Evolutionary conservation across 768 basidiomycete genomes (phyloP).

Genomic region (Fomitopsis serialis): DNA sequence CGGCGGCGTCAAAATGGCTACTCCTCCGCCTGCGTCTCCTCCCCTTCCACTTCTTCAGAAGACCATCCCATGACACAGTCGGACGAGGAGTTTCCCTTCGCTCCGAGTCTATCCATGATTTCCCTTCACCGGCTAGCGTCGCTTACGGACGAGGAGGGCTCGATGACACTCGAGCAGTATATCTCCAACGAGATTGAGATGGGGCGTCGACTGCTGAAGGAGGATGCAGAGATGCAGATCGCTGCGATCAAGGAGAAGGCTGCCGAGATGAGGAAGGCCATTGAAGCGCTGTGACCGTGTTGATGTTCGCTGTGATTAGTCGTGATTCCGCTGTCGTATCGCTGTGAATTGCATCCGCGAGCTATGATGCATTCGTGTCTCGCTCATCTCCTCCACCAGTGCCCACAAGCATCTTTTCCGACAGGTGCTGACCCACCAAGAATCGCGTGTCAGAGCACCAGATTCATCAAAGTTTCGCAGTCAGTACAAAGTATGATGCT

Average conservation of each 20-base stretch:
- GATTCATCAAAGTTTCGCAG: background rate
- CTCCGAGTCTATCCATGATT: constrained; percentile 18
- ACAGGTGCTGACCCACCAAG: no score
- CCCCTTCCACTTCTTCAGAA: background rate
- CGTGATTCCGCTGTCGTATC: no score
- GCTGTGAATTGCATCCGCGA: no score
- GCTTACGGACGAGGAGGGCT: constrained; percentile 61
- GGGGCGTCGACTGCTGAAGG: constrained; percentile 55
- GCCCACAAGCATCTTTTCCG: no score
- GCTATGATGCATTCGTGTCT: no score
- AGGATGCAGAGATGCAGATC: constrained; percentile 48
- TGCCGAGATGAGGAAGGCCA: constrained; percentile 26
- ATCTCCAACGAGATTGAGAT: constrained; percentile 69
- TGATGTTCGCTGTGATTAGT: background rate
- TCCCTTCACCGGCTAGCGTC: constrained; percentile 19
- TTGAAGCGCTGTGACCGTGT: constrained; percentile 23
- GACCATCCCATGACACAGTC: background rate
- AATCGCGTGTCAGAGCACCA: no score
- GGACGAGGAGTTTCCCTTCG: constrained; percentile 8
- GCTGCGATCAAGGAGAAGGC: constrained; percentile 42
- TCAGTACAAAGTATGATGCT: background rate
- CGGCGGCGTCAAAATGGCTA: background rate
- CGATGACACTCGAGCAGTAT: constrained; percentile 83
- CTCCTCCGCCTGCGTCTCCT: constrained; percentile 3
- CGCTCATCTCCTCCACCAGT: no score